phyloP scores from a whole-genome alignment of 768 basidiomycete species.

The Hericium rajendrae region DNA sequence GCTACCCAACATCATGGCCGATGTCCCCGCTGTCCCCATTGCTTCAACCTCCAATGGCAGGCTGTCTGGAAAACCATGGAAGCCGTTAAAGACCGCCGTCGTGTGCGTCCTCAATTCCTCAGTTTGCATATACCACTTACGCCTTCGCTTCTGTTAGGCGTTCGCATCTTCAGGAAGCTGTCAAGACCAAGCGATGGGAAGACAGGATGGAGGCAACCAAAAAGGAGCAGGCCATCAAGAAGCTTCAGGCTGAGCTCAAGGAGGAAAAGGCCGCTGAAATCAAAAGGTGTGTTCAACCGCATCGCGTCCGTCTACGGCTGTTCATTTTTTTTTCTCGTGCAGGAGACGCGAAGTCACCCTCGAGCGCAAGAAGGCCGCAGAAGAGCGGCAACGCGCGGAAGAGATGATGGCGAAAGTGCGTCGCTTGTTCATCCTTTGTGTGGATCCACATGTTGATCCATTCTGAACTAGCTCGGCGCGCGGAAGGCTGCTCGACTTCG shows the following conservation, averaged over 20 bases:
- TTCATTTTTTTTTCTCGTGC: constrained; percentile 1
- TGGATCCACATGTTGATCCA: background rate
- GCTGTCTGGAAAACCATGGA: constrained; percentile 66
- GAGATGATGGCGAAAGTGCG: constrained; percentile 56
- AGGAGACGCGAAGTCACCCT: constrained; percentile 61
- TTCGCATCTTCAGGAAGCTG: constrained; percentile 52
- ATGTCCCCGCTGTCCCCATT: constrained; percentile 24
- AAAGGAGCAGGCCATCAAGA: constrained; percentile 60
- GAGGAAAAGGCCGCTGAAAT: constrained; percentile 68
- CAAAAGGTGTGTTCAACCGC: constrained; percentile 35
- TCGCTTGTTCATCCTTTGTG: background rate
- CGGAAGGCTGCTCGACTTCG: constrained; percentile 65
- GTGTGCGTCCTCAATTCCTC: constrained; percentile 28
- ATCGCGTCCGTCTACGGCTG: background rate
- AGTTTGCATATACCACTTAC: constrained; percentile 4
- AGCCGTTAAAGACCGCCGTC: constrained; percentile 37
- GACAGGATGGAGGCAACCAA: constrained; percentile 61
- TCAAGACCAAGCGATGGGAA: constrained; percentile 60
- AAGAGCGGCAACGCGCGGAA: constrained; percentile 57
- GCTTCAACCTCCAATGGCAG: constrained; percentile 57
- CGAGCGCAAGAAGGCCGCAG: constrained; percentile 62
- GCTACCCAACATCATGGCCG: background rate
- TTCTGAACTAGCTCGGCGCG: constrained; percentile 58
- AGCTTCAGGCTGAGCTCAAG: constrained; percentile 61
- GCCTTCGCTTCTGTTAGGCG: constrained; percentile 34